Conservation (phyloP, 1,284 basidiomycete genomes). For the Taiwanofungus camphoratus region DNA sequence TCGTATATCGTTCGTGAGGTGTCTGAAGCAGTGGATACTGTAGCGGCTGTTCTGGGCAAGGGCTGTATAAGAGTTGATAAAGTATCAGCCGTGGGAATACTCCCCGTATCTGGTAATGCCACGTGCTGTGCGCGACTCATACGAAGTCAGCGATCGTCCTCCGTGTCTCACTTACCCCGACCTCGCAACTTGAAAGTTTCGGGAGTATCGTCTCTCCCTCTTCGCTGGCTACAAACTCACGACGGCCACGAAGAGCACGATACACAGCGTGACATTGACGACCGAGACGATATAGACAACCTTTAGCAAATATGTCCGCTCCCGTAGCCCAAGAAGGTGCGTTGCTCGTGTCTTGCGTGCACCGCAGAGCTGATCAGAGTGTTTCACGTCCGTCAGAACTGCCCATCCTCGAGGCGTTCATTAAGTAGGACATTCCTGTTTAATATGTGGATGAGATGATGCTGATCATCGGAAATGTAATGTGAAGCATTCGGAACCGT, state of each 20-base stretch:
- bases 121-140: conserved; percentile 4
- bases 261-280: neutral
- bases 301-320: conserved; percentile 41
- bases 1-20: conserved; percentile 21
- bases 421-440: conserved; percentile 57
- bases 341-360: conserved; percentile 23
- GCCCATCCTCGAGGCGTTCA: conserved; percentile 91
- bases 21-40: conserved; percentile 13
- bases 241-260: neutral
- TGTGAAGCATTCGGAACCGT: conserved; percentile 83
- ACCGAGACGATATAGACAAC: conserved; percentile 1
- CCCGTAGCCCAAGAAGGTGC: conserved; percentile 73
- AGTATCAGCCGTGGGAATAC: conserved; percentile 30
- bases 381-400: conserved; percentile 53
- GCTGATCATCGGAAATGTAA: too few species aligned
- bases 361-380: conserved; percentile 20
- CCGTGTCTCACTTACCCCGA: conserved; percentile 5
- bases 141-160: conserved; percentile 1
- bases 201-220: too few species aligned
- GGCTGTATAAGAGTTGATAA: conserved; percentile 25
- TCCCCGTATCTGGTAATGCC: conserved; percentile 10
- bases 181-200: too few species aligned
- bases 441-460: conserved; percentile 8
- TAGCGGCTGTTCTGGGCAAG: conserved; percentile 25
- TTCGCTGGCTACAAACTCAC: too few species aligned